Base-by-base conservation (phyloP, 106 monocot genomes). In the Phalaenopsis equestris region DNA sequence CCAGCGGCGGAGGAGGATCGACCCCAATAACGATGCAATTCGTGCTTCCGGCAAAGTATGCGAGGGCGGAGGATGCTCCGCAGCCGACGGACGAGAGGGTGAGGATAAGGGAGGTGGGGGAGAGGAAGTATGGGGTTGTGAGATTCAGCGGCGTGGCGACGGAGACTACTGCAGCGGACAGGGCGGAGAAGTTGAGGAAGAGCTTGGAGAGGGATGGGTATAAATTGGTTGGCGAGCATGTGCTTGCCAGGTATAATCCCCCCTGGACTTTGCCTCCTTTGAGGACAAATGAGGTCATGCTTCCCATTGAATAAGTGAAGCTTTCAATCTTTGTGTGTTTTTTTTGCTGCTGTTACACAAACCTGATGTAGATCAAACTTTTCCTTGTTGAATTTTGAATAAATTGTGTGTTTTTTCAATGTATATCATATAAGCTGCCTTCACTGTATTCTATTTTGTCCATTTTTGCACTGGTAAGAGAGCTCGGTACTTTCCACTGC, bases 241-340 rank as follows among this genome's bases (percentile, higher is more conserved):
- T 92, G 75, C 91, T 94, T 18, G 98, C 89, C 2, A 85, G 98
- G 85, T 98, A 94, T 73, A 98, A 98, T 81, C 98, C 98, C 42
- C 98, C 94, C 39, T 98, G 90, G 88, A 98, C 98, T 15, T 73
- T 98, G 43, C 97, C 98, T 42, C 81, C 84, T 9, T 81, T 98
- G 10, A 87, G 98, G 81, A 98, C 92, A 43, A 98, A 98, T 41
- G 97, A 98, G 72, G 84, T 98, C 85, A 90, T 94, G 90, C 42
- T 98, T 42, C 94, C 92, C 18, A 38, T 98, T 6, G 90, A 93
- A 38, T 89, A 14, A 9, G 19, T 57, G 18, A 9, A 57, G 5
- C 57, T 57, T 48, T 48, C 48, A 9, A 48, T 48, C 1, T 48
- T 11, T 8, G 52, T 52, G 52, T 10, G 12, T 10, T 14, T 12